These are phyloP conservation scores for Mortierella polycephala DNA, from an alignment of 371 early-diverging fungal species.

Conservation along the genomic window DNA sequence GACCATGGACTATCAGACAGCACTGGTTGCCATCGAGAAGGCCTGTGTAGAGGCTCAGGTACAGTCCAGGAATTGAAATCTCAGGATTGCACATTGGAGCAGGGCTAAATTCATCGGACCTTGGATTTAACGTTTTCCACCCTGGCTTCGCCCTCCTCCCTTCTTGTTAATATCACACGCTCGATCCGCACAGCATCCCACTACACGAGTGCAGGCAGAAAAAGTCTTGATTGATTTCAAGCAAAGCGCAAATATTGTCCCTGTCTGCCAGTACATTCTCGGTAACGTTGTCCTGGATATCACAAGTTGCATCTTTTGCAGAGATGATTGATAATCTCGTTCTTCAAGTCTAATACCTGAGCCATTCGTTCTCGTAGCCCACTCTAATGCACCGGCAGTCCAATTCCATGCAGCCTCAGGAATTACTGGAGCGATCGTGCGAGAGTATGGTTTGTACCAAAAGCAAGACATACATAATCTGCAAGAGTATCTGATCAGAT, in stretches of 20 bases:
- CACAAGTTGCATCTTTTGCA: background rate
- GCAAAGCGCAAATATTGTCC: constrained; percentile 69
- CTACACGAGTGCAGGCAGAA: constrained; percentile 70
- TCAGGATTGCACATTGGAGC: background rate
- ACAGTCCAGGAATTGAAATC: constrained; percentile 28
- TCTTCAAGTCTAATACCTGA: background rate
- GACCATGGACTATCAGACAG: constrained; percentile 54
- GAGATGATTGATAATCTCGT: constrained; percentile 1
- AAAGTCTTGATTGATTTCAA: constrained; percentile 68
- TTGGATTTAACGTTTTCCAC: constrained; percentile 2
- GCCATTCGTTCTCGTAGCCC: constrained; percentile 50
- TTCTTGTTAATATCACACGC: background rate
- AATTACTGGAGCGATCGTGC: constrained; percentile 64
- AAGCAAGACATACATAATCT: constrained; percentile 59
- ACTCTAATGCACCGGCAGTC: constrained; percentile 64
- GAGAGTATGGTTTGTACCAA: constrained; percentile 70
- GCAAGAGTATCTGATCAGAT: constrained; percentile 68
- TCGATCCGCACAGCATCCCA: constrained; percentile 52
- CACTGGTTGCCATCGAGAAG: constrained; percentile 66
- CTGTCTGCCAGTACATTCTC: constrained; percentile 71
- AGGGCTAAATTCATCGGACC: background rate
- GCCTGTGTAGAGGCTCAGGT: constrained; percentile 77
- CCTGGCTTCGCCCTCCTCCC: constrained; percentile 17
- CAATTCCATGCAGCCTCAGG: constrained; percentile 75
- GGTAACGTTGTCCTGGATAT: constrained; percentile 51